Evolutionary conservation across 495 filamentous ascomycete genomes (phyloP).

Genomic region (Aspergillus incahuasiensis): DNA sequence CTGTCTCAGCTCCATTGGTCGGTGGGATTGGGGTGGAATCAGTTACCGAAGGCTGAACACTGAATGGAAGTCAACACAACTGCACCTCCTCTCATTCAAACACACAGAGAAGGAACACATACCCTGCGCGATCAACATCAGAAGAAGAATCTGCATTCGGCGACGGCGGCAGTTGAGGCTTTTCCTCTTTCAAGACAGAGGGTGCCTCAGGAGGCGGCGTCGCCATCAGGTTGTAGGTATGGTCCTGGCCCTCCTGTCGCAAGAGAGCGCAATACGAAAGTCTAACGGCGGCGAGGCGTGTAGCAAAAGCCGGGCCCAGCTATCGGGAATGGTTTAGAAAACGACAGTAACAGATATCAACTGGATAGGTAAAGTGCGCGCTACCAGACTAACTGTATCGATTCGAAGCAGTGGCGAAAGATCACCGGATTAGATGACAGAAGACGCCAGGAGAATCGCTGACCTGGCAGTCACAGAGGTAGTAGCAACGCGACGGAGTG

Average conservation of each 20-base stretch:
- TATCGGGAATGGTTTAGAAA: conserved; percentile 19
- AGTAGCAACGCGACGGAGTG: conserved; percentile 17
- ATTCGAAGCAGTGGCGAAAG: conserved; percentile 23
- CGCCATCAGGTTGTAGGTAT: conserved; percentile 33
- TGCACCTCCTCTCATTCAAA: not conserved
- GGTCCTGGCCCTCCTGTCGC: conserved; percentile 16
- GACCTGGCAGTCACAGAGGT: conserved; percentile 16
- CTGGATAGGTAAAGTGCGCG: conserved; percentile 30
- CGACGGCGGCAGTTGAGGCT: conserved; percentile 43
- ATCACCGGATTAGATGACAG: conserved; percentile 27
- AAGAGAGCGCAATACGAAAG: conserved; percentile 23
- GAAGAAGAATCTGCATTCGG: conserved; percentile 35
- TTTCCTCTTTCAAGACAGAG: conserved; percentile 40
- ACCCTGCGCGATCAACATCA: conserved; percentile 28
- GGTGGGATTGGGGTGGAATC: conserved; percentile 21
- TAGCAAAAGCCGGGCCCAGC: conserved; percentile 18
- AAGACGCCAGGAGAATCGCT: conserved; percentile 17
- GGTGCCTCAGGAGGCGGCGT: conserved; percentile 46
- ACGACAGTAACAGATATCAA: conserved; percentile 23
- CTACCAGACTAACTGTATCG: conserved; percentile 33
- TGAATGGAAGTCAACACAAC: conserved; percentile 17
- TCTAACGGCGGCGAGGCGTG: conserved; percentile 19
- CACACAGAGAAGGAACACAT: conserved; percentile 16
- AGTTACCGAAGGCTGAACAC: conserved; percentile 16
- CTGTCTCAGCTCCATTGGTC: conserved; percentile 14